Percentiles rank a stretch among this genome's conserved stretches.
Evolutionary conservation across 202 grass and related monocot genomes (phyloP).

Genomic region (Schoenoplectus tabernaemontani): DNA sequence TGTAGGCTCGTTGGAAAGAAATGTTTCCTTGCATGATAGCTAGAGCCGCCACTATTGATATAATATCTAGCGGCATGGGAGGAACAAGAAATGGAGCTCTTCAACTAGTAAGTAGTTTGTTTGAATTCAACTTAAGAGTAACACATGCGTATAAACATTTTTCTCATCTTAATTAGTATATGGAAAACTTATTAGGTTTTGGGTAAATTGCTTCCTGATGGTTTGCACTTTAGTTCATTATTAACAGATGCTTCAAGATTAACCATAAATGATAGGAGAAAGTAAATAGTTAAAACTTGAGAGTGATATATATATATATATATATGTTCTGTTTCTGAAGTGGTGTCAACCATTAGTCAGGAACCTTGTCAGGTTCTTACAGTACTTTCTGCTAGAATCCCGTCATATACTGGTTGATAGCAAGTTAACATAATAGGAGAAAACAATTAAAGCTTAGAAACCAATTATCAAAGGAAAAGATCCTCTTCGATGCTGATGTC

Average conservation of each 20-base stretch:
- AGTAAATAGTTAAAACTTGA: neutral
- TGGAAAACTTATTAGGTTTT: neutral
- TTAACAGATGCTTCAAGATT: neutral
- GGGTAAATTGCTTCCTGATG: neutral
- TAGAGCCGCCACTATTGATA: conserved; percentile 51
- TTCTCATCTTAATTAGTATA: neutral
- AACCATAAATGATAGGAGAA: neutral
- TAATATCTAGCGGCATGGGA: conserved; percentile 75
- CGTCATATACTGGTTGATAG: neutral
- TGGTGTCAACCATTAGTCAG: too few species aligned
- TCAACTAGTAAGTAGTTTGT: conserved; percentile 61
- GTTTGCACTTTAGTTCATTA: neutral
- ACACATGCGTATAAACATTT: neutral
- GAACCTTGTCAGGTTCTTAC: neutral
- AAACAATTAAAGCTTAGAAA: neutral
- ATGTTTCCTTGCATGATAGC: conserved; percentile 93
- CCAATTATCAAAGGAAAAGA: neutral
- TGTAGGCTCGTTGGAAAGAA: conserved; percentile 67
- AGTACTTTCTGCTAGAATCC: neutral
- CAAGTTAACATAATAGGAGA: neutral
- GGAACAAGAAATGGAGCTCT: conserved; percentile 76
- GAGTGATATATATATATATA: neutral
- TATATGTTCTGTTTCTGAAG: neutral
- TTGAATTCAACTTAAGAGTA: neutral
- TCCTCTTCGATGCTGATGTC: neutral